Conservation (phyloP, 345 rosid genomes). For the Boechera divaricarpa region DNA sequence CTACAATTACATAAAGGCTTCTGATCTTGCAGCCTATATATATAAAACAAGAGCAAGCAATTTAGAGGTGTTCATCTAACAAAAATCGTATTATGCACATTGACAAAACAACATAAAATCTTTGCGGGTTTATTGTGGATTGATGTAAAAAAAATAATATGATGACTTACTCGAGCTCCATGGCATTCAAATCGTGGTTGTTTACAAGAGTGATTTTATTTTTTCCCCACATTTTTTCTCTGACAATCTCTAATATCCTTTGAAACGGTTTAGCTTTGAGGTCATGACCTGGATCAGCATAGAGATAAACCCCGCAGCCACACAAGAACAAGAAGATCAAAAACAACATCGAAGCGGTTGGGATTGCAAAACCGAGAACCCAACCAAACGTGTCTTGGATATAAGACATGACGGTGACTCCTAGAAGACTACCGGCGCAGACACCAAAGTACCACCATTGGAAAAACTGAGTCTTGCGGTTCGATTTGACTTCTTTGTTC, state of each 20-base stretch:
- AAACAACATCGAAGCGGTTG: conserved; percentile 69
- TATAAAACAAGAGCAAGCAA: conserved; percentile 1
- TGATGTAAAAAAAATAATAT: background rate
- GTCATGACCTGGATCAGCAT: conserved; percentile 43
- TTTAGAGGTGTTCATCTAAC: background rate
- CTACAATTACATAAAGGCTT: conserved; percentile 67
- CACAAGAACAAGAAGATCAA: conserved; percentile 58
- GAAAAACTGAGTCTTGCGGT: conserved; percentile 65
- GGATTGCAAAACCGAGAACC: conserved; percentile 89
- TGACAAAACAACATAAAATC: background rate
- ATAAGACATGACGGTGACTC: conserved; percentile 84
- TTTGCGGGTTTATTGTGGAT: background rate
- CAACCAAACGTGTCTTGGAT: conserved; percentile 91
- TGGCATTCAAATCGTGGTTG: conserved; percentile 48
- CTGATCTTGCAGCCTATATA: conserved; percentile 69
- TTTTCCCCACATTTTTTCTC: conserved; percentile 46
- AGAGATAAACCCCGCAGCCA: conserved; percentile 62
- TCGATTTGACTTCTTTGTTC: conserved; percentile 50
- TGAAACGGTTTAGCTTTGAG: conserved; percentile 38
- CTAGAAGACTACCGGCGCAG: conserved; percentile 85
- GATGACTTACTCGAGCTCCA: conserved; percentile 81
- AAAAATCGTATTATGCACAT: background rate
- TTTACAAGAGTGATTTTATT: conserved; percentile 49
- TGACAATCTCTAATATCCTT: conserved; percentile 45
- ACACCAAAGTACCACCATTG: conserved; percentile 97